These are phyloP conservation scores for Daldinia loculata DNA, from an alignment of 495 filamentous ascomycete genomes.

Conservation along the genomic window DNA sequence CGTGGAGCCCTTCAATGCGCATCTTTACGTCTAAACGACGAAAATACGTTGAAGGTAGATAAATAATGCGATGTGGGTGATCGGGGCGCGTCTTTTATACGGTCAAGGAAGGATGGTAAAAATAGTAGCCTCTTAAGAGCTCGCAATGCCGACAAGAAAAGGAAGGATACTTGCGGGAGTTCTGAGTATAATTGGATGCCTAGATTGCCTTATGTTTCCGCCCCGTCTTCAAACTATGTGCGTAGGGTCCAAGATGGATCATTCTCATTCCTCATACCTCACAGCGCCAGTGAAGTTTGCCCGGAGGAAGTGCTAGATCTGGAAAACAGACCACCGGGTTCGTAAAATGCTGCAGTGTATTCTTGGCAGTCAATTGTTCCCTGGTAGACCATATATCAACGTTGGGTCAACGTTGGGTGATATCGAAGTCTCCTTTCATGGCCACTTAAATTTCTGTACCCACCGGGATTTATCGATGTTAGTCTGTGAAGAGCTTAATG, in stretches of 20 bases:
- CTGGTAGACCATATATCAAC: background rate
- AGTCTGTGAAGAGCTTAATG: conserved; percentile 15
- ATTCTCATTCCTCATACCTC: background rate
- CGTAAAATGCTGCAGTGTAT: conserved; percentile 9
- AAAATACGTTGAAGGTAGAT: background rate
- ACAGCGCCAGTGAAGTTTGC: background rate
- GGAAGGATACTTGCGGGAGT: background rate
- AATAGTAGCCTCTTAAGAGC: background rate
- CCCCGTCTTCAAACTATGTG: background rate
- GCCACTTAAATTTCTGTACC: background rate
- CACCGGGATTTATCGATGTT: background rate
- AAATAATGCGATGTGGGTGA: background rate
- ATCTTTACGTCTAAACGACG: background rate
- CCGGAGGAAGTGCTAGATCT: conserved; percentile 1
- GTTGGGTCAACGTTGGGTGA: background rate
- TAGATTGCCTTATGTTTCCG: background rate
- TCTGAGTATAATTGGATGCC: background rate
- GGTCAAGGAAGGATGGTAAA: background rate
- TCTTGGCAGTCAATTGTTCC: background rate
- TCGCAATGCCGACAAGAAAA: background rate
- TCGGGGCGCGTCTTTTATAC: background rate
- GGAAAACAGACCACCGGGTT: background rate
- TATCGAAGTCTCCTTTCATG: background rate
- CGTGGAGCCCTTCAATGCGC: background rate
- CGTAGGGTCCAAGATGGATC: conserved; percentile 3